Percentiles rank a stretch among this genome's conserved stretches.
phyloP scores from a whole-genome alignment of 495 filamentous ascomycete species.

The Aspergillus baeticus region DNA sequence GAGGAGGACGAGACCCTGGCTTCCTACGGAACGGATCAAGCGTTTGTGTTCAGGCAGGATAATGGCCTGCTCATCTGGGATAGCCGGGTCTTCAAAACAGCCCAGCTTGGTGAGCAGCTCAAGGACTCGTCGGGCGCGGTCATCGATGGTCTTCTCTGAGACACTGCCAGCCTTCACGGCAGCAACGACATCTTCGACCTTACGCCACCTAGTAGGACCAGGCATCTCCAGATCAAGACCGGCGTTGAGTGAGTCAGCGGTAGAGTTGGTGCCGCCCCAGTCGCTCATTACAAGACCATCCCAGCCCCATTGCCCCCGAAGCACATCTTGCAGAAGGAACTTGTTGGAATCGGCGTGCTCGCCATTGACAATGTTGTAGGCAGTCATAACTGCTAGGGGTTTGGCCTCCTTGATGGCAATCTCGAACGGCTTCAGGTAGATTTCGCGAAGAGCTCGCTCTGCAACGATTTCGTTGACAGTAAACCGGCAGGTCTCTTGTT shows the following conservation, averaged over 20 bases:
- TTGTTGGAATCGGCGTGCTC: slow-evolving; percentile 59
- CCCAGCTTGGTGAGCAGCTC: neutral
- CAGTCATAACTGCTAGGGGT: slow-evolving; percentile 64
- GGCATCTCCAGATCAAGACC: slow-evolving; percentile 69
- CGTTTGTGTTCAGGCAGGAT: slow-evolving; percentile 1
- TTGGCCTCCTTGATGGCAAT: slow-evolving; percentile 57
- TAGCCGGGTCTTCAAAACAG: slow-evolving; percentile 3
- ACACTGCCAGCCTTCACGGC: neutral
- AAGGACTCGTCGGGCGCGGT: slow-evolving; percentile 2
- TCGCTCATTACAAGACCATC: slow-evolving; percentile 64
- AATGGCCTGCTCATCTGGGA: neutral
- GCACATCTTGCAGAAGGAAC: slow-evolving; percentile 51
- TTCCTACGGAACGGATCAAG: slow-evolving; percentile 3
- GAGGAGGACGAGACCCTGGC: slow-evolving; percentile 5
- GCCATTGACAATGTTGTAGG: slow-evolving; percentile 69
- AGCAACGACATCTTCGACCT: neutral
- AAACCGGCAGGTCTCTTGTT: slow-evolving; percentile 58
- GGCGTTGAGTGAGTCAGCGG: slow-evolving; percentile 47
- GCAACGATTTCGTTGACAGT: neutral
- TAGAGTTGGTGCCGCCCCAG: slow-evolving; percentile 51
- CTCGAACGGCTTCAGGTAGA: slow-evolving; percentile 68
- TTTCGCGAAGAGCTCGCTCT: slow-evolving; percentile 64
- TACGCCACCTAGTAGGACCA: slow-evolving; percentile 46
- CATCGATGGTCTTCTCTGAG: slow-evolving; percentile 3
- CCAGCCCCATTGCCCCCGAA: slow-evolving; percentile 65